Evolutionary conservation across 1,284 basidiomycete species (phyloP).

Genomic region (Heterobasidion occidentale): DNA sequence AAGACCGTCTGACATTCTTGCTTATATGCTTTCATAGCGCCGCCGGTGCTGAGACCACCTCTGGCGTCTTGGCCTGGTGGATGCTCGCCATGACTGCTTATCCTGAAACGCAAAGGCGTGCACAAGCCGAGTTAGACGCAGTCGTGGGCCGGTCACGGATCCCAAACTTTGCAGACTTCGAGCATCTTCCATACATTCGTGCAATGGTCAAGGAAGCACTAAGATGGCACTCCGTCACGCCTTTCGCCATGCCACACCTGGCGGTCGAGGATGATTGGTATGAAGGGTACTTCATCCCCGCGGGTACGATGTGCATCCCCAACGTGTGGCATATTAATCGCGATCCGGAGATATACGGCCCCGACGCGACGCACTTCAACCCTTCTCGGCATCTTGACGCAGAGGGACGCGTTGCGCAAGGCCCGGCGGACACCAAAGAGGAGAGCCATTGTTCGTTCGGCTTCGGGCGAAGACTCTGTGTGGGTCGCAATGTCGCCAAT

Average conservation of each 20-base stretch:
- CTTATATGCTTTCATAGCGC: conserved; percentile 5
- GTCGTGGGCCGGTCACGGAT: conserved; percentile 21
- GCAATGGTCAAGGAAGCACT: conserved; percentile 24
- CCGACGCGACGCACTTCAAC: conserved; percentile 13
- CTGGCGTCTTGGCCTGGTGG: conserved; percentile 15
- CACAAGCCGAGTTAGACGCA: conserved; percentile 22
- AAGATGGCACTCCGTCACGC: conserved; percentile 19
- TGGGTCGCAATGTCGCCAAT: conserved; percentile 25
- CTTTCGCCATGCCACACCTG: conserved; percentile 15
- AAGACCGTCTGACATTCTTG: not conserved
- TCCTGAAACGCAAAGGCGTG: conserved; percentile 19
- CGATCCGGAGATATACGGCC: conserved; percentile 14
- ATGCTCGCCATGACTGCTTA: conserved; percentile 22
- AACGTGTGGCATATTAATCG: conserved; percentile 15
- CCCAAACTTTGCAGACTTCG: conserved; percentile 22
- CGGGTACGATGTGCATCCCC: conserved; percentile 15
- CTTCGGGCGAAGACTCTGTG: conserved; percentile 15
- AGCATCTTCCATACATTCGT: conserved; percentile 20
- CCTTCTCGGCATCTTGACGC: conserved; percentile 15
- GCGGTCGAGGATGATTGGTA: conserved; percentile 17
- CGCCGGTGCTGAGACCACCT: conserved; percentile 14
- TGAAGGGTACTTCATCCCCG: conserved; percentile 18
- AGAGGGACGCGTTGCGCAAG: conserved; percentile 13
- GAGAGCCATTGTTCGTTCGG: conserved; percentile 19
- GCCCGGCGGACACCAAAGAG: conserved; percentile 14